phyloP scores from a whole-genome alignment of 306 rosid genomes.

The Trifolium fragiferum region DNA sequence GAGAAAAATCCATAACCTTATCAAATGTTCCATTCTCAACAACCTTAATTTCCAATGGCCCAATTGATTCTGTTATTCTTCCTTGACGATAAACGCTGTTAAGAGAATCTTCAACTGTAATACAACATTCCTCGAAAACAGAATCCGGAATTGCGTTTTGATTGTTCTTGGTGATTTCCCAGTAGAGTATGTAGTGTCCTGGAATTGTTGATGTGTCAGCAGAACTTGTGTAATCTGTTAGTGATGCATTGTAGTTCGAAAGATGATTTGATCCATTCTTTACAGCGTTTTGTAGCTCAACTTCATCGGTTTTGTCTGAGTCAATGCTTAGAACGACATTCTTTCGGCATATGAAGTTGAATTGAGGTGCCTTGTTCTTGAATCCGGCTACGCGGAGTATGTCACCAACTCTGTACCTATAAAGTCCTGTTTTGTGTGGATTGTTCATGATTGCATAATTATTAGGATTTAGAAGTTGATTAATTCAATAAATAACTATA shows the following conservation, averaged over 20 bases:
- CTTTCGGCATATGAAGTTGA: constrained; percentile 65
- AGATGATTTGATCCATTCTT: constrained; percentile 51
- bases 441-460: not conserved
- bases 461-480: constrained; percentile 11
- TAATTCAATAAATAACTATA: not conserved
- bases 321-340: constrained; percentile 64
- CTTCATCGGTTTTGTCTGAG: constrained; percentile 65
- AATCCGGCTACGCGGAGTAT: constrained; percentile 66
- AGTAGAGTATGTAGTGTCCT: constrained; percentile 64
- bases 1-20: constrained; percentile 62
- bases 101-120: constrained; percentile 54
- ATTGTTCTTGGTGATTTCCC: constrained; percentile 53
- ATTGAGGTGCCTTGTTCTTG: constrained; percentile 73
- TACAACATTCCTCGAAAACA: constrained; percentile 58
- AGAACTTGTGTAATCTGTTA: constrained; percentile 61
- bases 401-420: constrained; percentile 64
- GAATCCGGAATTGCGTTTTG: constrained; percentile 46
- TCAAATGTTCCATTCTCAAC: constrained; percentile 67
- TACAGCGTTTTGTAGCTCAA: constrained; percentile 68
- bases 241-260: constrained; percentile 39
- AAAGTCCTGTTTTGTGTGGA: constrained; percentile 53
- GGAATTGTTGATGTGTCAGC: constrained; percentile 60
- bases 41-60: constrained; percentile 62
- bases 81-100: constrained; percentile 63
- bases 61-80: constrained; percentile 59